phyloP scores from a whole-genome alignment of 2,329 filamentous ascomycete species.

The Xylariaceae sp. region DNA sequence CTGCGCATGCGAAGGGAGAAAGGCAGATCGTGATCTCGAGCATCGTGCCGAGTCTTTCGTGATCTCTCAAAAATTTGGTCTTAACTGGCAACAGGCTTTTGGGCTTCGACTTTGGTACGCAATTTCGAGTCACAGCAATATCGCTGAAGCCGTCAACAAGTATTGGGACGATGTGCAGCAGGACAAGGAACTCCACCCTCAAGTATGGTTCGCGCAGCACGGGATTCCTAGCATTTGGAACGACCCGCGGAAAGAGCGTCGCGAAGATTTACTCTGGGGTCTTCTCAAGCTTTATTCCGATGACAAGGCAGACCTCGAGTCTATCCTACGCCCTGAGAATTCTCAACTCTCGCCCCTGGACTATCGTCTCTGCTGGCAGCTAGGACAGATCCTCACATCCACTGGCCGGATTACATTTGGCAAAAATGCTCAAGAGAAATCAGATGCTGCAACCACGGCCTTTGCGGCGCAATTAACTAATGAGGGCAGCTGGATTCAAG shows the following conservation, averaged over 20 bases:
- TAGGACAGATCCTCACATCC: slow-evolving; percentile 64
- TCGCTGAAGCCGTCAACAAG: slow-evolving; percentile 68
- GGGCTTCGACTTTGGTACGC: slow-evolving; percentile 89
- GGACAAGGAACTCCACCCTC: slow-evolving; percentile 68
- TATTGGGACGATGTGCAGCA: slow-evolving; percentile 73
- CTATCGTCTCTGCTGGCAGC: slow-evolving; percentile 78
- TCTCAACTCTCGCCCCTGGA: slow-evolving; percentile 73
- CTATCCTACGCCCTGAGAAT: slow-evolving; percentile 72
- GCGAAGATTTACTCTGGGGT: slow-evolving; percentile 83
- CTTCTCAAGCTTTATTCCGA: slow-evolving; percentile 77
- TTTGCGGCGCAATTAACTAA: slow-evolving; percentile 65
- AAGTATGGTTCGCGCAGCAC: slow-evolving; percentile 68
- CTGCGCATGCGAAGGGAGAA: slow-evolving; percentile 77
- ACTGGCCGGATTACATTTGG: slow-evolving; percentile 53
- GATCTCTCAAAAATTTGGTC: slow-evolving; percentile 77
- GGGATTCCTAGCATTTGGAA: slow-evolving; percentile 58
- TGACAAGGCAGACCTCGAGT: slow-evolving; percentile 58
- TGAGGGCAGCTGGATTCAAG: slow-evolving; percentile 65
- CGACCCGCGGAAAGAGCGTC: slow-evolving; percentile 53
- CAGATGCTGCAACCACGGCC: slow-evolving; percentile 63
- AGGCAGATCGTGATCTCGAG: slow-evolving; percentile 60
- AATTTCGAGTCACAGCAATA: slow-evolving; percentile 63
- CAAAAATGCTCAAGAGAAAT: slow-evolving; percentile 54
- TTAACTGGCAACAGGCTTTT: slow-evolving; percentile 94
- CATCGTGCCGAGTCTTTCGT: slow-evolving; percentile 77